These are phyloP conservation scores for Sporothrix schenckii DNA, from an alignment of 2,329 filamentous ascomycete genomes.

Conservation along the genomic window DNA sequence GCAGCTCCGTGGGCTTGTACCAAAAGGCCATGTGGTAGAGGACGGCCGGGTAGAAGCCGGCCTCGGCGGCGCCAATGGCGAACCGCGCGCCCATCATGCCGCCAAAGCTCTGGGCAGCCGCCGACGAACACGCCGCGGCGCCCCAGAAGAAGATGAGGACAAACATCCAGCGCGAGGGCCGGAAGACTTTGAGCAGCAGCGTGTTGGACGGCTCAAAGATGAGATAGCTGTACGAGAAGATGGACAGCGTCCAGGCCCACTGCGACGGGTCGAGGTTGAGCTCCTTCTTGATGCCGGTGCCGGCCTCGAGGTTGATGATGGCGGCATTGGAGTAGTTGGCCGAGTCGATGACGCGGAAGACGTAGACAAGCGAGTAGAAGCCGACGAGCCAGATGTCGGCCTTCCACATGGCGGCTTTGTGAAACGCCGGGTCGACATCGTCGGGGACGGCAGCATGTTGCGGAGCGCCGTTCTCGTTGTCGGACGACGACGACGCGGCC, in stretches of 20 bases:
- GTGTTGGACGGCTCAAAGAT: constrained; percentile 47
- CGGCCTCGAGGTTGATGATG: constrained; percentile 48
- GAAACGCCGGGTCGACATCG: constrained; percentile 36
- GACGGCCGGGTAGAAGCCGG: constrained; percentile 45
- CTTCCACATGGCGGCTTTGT: constrained; percentile 43
- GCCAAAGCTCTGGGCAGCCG: constrained; percentile 43
- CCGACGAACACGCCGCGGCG: constrained; percentile 44
- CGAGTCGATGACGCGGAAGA: constrained; percentile 47
- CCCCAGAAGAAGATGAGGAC: constrained; percentile 45
- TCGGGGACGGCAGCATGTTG: neutral
- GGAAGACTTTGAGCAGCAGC: constrained; percentile 44
- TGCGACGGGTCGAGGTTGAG: constrained; percentile 42
- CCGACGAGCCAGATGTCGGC: constrained; percentile 43
- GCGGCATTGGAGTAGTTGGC: constrained; percentile 48
- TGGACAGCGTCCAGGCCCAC: constrained; percentile 47
- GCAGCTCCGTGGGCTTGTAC: constrained; percentile 45
- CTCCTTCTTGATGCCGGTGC: constrained; percentile 47
- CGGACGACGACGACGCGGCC: constrained; percentile 1
- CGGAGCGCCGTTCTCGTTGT: neutral
- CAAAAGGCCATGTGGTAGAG: constrained; percentile 48
- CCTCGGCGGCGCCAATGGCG: constrained; percentile 45
- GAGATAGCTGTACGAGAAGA: constrained; percentile 48
- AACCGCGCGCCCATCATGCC: constrained; percentile 47
- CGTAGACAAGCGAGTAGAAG: constrained; percentile 46
- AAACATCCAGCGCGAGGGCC: constrained; percentile 45